phyloP scores from a whole-genome alignment of 208 protist species.

The Leishmania major region DNA sequence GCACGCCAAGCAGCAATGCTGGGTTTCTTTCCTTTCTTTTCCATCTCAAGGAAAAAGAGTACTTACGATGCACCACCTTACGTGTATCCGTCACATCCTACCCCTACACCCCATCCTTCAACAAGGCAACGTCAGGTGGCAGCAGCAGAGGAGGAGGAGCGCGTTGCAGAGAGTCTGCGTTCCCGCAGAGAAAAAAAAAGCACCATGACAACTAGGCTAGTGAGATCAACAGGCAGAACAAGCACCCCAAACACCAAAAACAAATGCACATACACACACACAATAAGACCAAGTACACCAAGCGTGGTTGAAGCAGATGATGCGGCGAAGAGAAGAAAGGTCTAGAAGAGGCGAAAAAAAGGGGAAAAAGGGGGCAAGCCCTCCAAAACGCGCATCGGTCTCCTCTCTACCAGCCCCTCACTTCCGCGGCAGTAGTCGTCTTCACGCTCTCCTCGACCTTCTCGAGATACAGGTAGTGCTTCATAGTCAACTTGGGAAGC shows the following conservation, averaged over 20 bases:
- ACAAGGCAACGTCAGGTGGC: background rate
- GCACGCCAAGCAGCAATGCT: background rate
- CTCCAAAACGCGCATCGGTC: background rate
- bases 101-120: background rate
- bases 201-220: background rate
- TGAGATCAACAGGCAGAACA: background rate
- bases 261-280: background rate
- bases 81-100: background rate
- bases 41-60: background rate
- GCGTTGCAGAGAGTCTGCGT: background rate
- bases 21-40: background rate
- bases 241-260: background rate
- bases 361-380: background rate
- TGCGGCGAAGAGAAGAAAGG: background rate
- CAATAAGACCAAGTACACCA: background rate
- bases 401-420: background rate
- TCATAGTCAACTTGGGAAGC: background rate
- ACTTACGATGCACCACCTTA: background rate
- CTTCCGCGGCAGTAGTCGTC: background rate
- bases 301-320: background rate
- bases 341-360: background rate
- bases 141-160: background rate
- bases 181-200: background rate
- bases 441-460: background rate
- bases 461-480: background rate